Evolutionary conservation across 2,329 filamentous ascomycete species (phyloP), one percentile per base, ranked within the genome.

Genomic region (Sarocladium brachiariae): DNA sequence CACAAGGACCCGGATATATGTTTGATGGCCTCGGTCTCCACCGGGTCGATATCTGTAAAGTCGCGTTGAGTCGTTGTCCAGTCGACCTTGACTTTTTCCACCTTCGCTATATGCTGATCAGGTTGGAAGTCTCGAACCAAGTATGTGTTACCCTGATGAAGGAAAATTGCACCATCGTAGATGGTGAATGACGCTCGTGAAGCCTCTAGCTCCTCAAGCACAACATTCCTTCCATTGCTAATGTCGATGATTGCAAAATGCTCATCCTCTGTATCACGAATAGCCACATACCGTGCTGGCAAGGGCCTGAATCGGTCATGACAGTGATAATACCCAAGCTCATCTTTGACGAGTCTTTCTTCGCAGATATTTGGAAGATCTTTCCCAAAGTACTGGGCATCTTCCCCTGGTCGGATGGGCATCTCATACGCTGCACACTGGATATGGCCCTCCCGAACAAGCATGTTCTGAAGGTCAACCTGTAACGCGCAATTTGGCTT

Each of bases 371-470:
- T 77, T 1, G 74, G 67, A 2, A 97, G 74, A 51, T 87, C 82
- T 10, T 80, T 71, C 2, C 89, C 88, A 62, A 99, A 96, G 65
- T 95, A 99, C 18, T 72, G 63, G 2, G 71, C 71, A 63, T 99
- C 93, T 55, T 87, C 80, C 21, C 78, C 77, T 0, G 89, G 80
- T n/a, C 80, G 79, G 52, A 99, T 88, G 0, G 93, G 92, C 84
- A 96, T 91, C 63, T 99, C 93, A 60, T 88, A 87, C 2, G 93
- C 93, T 1, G 93, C 93, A 61, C 93, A 99, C 66, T 99, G 93
- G 6, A 99, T 76, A 61, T 99, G 93, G 0, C 91, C 92, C 71
- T 97, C 93, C 1, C 93, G 75, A 5, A 96, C 86, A 3, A 97
- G 80, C 72, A 96, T 83, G 57, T 96, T 97, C 41, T 85, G 77